These are phyloP conservation scores for Talaromyces islandicus DNA, from an alignment of 2,329 filamentous ascomycete species.

Conservation along the genomic window DNA sequence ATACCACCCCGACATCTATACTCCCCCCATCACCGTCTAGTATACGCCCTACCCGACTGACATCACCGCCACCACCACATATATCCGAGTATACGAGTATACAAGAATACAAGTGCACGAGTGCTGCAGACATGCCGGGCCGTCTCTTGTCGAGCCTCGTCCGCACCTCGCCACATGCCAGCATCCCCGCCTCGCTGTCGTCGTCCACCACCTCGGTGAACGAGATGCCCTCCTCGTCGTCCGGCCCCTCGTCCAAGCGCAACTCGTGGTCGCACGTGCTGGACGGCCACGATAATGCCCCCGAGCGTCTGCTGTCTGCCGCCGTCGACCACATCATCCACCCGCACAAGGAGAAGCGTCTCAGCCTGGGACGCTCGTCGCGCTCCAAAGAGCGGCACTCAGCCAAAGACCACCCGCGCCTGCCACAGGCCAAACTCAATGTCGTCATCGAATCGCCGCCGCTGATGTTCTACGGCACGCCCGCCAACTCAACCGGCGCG, in stretches of 20 bases:
- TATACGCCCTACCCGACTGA: background rate
- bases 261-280: conserved; percentile 15
- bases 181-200: conserved; percentile 25
- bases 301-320: conserved; percentile 37
- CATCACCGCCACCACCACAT: too few species aligned
- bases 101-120: too few species aligned
- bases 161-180: conserved; percentile 25
- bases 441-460: conserved; percentile 78
- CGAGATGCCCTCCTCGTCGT: conserved; percentile 23
- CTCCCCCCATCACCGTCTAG: background rate
- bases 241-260: conserved; percentile 18
- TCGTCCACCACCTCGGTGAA: conserved; percentile 34
- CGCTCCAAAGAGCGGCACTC: conserved; percentile 32
- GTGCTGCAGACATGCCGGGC: too few species aligned
- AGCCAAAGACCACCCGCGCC: conserved; percentile 21
- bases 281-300: conserved; percentile 29
- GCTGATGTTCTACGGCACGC: conserved; percentile 71
- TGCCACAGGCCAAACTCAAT: conserved; percentile 46
- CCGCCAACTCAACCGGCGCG: conserved; percentile 72
- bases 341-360: conserved; percentile 38
- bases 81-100: background rate
- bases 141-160: conserved; percentile 36
- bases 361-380: conserved; percentile 26
- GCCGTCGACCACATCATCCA: conserved; percentile 40
- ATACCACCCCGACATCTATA: background rate